These are phyloP conservation scores for Carallia pectinifolia DNA, from an alignment of 345 rosid genomes.

Conservation along the genomic window DNA sequence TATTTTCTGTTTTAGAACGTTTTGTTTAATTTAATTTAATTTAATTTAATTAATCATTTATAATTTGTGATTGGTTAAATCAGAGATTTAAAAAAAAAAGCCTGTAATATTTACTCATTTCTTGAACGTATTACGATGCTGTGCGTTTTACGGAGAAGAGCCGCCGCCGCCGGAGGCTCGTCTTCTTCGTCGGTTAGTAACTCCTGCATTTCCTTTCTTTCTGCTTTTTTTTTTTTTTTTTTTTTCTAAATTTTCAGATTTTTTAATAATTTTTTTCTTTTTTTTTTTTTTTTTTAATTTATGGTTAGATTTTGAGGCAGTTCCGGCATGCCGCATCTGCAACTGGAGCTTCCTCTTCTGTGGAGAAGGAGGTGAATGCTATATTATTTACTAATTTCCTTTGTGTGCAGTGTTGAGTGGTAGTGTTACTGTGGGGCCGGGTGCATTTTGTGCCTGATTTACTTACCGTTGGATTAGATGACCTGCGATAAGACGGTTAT, in stretches of 20 bases:
- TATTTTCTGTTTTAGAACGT: neutral
- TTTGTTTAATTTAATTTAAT: neutral
- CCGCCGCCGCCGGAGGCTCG: conserved; percentile 38
- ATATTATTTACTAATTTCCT: neutral
- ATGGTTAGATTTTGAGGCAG: neutral
- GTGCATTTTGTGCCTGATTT: no score
- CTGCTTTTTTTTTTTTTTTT: neutral
- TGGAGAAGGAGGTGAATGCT: neutral
- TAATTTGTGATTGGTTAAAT: neutral
- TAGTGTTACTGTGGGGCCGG: no score
- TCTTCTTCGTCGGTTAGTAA: conserved; percentile 41
- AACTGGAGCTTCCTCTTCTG: neutral
- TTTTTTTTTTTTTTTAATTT: neutral
- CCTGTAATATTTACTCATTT: neutral
- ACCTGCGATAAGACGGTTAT: no score
- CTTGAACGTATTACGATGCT: conserved; percentile 23
- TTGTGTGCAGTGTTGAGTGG: no score
- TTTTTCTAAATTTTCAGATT: neutral
- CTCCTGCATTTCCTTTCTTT: neutral
- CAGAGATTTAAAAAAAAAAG: neutral
- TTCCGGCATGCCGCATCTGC: neutral
- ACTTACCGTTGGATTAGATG: no score
- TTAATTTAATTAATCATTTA: no score
- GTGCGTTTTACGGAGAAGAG: conserved; percentile 43
- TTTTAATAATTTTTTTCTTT: neutral